phyloP scores from a whole-genome alignment of 2,329 filamentous ascomycete species.

The Colletotrichum truncatum region DNA sequence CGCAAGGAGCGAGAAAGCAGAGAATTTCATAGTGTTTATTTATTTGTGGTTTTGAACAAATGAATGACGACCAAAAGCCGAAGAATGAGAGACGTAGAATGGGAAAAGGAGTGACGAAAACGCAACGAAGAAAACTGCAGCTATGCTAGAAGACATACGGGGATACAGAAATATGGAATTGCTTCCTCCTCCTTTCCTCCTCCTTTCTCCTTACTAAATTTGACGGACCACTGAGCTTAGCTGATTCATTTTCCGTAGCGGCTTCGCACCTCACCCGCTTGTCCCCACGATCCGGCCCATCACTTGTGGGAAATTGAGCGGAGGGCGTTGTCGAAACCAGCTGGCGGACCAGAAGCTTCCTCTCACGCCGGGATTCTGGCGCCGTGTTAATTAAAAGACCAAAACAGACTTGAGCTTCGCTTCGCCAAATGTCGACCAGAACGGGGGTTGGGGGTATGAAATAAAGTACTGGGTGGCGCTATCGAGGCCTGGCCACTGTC shows the following conservation, averaged over 20 bases:
- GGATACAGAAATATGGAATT: neutral
- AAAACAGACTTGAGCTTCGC: neutral
- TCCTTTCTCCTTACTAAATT: neutral
- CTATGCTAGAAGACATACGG: neutral
- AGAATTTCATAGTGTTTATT: constrained; percentile 12
- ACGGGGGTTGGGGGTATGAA: constrained; percentile 9
- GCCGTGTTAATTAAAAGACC: constrained; percentile 21
- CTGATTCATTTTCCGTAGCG: neutral
- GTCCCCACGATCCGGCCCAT: constrained; percentile 17
- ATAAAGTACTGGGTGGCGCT: constrained; percentile 15
- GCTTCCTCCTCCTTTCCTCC: neutral
- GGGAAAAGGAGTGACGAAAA: neutral
- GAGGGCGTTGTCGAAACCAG: constrained; percentile 1
- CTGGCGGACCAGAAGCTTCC: neutral
- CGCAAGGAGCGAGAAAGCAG: constrained; percentile 19
- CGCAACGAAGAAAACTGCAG: neutral
- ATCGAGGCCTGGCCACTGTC: constrained; percentile 16
- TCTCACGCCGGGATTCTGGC: neutral
- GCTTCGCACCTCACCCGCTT: neutral
- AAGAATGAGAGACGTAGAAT: neutral
- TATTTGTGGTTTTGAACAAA: constrained; percentile 11
- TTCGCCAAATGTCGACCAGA: constrained; percentile 1
- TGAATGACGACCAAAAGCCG: constrained; percentile 4
- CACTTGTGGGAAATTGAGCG: constrained; percentile 12
- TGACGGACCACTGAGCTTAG: neutral